Percentiles rank a stretch among this genome's conserved stretches.
phyloP scores from a whole-genome alignment of 345 rosid species.

The Salix exigua region DNA sequence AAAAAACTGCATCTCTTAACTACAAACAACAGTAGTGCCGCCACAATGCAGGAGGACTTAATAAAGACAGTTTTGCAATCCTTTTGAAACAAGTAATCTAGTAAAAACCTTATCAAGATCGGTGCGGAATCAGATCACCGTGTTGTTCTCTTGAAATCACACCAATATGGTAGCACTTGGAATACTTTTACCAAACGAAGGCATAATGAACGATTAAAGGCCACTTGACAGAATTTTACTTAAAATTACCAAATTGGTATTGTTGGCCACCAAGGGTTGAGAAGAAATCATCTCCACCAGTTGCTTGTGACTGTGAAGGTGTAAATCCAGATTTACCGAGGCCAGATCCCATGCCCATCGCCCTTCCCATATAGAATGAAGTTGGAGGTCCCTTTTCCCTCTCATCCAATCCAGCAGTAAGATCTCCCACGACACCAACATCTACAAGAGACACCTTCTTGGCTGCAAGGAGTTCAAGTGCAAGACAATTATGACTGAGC shows the following conservation, averaged over 20 bases:
- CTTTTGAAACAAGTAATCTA: background rate
- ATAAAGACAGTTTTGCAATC: background rate
- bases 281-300: constrained; percentile 57
- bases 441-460: constrained; percentile 87
- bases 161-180: background rate
- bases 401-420: constrained; percentile 53
- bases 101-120: background rate
- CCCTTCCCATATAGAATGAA: constrained; percentile 75
- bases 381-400: constrained; percentile 59
- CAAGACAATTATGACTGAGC: background rate
- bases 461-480: constrained; percentile 54
- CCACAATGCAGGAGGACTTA: background rate
- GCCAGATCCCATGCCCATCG: constrained; percentile 84
- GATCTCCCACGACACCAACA: constrained; percentile 72
- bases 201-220: background rate
- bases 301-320: constrained; percentile 29
- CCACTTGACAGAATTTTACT: constrained; percentile 30
- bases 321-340: constrained; percentile 58
- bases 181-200: background rate
- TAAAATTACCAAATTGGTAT: constrained; percentile 55
- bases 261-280: constrained; percentile 60
- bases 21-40: background rate
- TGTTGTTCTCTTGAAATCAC: constrained; percentile 1
- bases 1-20: background rate
- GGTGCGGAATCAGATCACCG: constrained; percentile 2